These are phyloP conservation scores for Pseudonitzschia delicatissima DNA, from an alignment of 108 stramenopile genomes.

Conservation along the genomic window DNA sequence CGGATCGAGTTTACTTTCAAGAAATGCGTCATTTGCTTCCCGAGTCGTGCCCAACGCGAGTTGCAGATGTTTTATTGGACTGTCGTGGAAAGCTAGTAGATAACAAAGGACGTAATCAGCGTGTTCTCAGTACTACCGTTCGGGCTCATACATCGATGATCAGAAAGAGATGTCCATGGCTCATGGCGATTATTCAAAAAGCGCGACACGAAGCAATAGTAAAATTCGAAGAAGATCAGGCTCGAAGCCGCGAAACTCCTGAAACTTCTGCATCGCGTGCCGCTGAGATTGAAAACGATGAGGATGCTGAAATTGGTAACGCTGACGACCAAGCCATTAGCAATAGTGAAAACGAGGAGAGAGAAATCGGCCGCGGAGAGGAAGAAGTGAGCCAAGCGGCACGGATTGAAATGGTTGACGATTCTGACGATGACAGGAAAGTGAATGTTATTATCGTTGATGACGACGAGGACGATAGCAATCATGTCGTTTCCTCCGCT, in stretches of 20 bases:
- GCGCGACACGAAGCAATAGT: slow-evolving; percentile 46
- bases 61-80: slow-evolving; percentile 66
- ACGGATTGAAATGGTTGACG: not conserved
- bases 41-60: slow-evolving; percentile 27
- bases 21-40: slow-evolving; percentile 53
- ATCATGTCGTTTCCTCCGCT: slow-evolving; percentile 8
- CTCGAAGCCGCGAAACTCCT: slow-evolving; percentile 5
- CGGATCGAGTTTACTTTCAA: slow-evolving; percentile 64
- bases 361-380: slow-evolving; percentile 63
- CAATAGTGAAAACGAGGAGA: slow-evolving; percentile 24
- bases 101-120: slow-evolving; percentile 65
- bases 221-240: not conserved
- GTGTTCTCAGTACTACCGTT: slow-evolving; percentile 52
- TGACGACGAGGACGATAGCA: slow-evolving; percentile 11
- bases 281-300: slow-evolving; percentile 53
- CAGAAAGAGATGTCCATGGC: slow-evolving; percentile 68
- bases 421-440: slow-evolving; percentile 2
- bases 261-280: slow-evolving; percentile 12
- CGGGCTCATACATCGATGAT: slow-evolving; percentile 60
- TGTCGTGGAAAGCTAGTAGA: slow-evolving; percentile 67
- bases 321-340: slow-evolving; percentile 13
- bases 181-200: slow-evolving; percentile 48
- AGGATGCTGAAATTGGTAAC: slow-evolving; percentile 22
- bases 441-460: not conserved
- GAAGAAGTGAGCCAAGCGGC: slow-evolving; percentile 24